Evolutionary conservation across 768 basidiomycete genomes (phyloP), one percentile per base, ranked within the genome.

Genomic region (Russula sp.): DNA sequence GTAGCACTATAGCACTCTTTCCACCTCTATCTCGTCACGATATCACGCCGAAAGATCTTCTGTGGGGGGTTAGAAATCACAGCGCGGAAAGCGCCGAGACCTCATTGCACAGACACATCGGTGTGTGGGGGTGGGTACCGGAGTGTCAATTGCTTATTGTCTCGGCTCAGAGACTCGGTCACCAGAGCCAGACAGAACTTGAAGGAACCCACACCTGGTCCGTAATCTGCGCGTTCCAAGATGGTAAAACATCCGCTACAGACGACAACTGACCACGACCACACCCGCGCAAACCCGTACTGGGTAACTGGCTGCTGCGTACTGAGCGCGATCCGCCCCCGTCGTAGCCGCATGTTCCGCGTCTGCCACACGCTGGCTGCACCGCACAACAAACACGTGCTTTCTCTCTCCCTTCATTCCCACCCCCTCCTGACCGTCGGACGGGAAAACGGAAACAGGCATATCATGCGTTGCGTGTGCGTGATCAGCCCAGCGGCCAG

Each of bases 381-480:
- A 53, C 52, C 31, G n/a, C 53, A 40, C 53, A 32, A 56, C 14
- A 56, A 56, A 56, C 55, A 56, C 55, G 55, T 56, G 55, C 37
- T 40, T 40, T 11, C n/a, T 8, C n/a, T 20, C 45, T 47, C 18
- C 44, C 13, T 44, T 14, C 20, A n/a, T 22, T 22, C 45, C 45
- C 45, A n/a, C 45, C 45, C 45, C 18, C 45, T 47, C 45, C 45
- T 47, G 45, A 47, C 45, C n/a, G 40, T 4, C 40, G 13, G 13
- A 40, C 40, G 40, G 40, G 40, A 40, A 40, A 40, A 14, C 40
- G 13, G 40, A 14, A 40, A 40, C 8, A 40, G 10, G 13, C 13
- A 40, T 40, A 10, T 5, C 40, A 14, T 14, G 40, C 40, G 40
- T 37, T 37, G 7, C 13, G 40, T 14, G 40, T 14, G 14, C 4